These are phyloP conservation scores for Pleurotus tuoliensis DNA, from an alignment of 768 basidiomycete genomes.

Conservation along the genomic window DNA sequence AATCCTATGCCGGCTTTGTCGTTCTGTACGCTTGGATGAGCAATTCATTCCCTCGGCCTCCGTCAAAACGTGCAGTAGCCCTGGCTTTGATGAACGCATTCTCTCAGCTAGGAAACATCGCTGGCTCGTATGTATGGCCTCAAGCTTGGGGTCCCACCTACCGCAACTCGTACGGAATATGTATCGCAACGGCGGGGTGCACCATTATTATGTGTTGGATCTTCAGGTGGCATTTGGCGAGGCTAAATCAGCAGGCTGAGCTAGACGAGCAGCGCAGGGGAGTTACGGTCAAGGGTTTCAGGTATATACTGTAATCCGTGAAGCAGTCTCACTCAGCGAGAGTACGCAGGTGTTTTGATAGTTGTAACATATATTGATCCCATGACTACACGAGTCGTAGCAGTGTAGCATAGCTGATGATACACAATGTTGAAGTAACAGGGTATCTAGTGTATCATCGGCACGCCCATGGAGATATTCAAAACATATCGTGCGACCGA, in stretches of 20 bases:
- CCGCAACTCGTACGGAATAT: conserved; percentile 66
- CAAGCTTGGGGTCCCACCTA: conserved; percentile 69
- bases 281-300: conserved; percentile 31
- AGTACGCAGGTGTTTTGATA: neutral
- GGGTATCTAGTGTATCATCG: conserved; percentile 6
- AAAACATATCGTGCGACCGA: neutral
- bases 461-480: neutral
- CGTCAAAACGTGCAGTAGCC: conserved; percentile 80
- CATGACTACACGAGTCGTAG: conserved; percentile 1
- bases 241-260: conserved; percentile 37
- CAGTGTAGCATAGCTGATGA: neutral
- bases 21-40: conserved; percentile 51
- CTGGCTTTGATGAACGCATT: conserved; percentile 79
- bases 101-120: conserved; percentile 79
- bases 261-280: conserved; percentile 30
- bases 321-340: neutral
- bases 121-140: conserved; percentile 78
- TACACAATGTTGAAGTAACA: neutral
- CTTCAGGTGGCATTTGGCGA: conserved; percentile 43
- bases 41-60: conserved; percentile 62
- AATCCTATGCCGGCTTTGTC: conserved; percentile 68
- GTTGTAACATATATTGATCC: neutral
- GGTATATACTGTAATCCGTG: conserved; percentile 40
- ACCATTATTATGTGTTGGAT: conserved; percentile 46
- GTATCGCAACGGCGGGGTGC: conserved; percentile 52